A percentile compares a stretch with the other conserved stretches of the same genome.
Evolutionary conservation across 2,329 filamentous ascomycete genomes (phyloP).

Genomic region (Aspergillus fischeri): DNA sequence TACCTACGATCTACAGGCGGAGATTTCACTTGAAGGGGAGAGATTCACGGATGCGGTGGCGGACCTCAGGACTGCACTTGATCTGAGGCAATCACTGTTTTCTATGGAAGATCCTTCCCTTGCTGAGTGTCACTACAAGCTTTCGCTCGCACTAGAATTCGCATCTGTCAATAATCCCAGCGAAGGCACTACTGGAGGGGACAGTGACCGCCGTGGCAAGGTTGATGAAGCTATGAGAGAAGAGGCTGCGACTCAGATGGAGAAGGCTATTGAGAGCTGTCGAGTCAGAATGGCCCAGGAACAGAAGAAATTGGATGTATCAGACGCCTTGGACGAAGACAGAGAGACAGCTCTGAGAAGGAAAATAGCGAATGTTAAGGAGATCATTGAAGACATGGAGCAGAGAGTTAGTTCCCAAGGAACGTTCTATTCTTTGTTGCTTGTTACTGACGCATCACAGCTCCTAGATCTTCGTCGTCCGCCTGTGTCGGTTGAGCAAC

Average conservation of each 20-base stretch:
- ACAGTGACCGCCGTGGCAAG: constrained; percentile 36
- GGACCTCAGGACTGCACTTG: constrained; percentile 73
- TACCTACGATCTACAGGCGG: constrained; percentile 87
- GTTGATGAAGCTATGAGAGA: constrained; percentile 54
- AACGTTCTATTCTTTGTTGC: not conserved
- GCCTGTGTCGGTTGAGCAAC: constrained; percentile 45
- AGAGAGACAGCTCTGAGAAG: constrained; percentile 39
- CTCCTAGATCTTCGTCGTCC: constrained; percentile 55
- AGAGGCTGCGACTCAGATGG: constrained; percentile 57
- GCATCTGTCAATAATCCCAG: constrained; percentile 64
- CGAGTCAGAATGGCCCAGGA: constrained; percentile 53
- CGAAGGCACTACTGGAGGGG: constrained; percentile 22
- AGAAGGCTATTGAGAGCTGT: constrained; percentile 58
- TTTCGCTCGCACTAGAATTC: constrained; percentile 92
- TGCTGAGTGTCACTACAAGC: constrained; percentile 93
- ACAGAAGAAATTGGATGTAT: constrained; percentile 39
- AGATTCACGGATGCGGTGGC: constrained; percentile 82
- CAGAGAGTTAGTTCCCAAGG: constrained; percentile 44
- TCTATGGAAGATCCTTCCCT: constrained; percentile 77
- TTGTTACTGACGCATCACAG: constrained; percentile 22
- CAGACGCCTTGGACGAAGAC: constrained; percentile 39
- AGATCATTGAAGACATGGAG: constrained; percentile 60
- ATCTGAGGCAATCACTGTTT: constrained; percentile 74
- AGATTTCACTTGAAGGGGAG: constrained; percentile 97
- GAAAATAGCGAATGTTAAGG: constrained; percentile 55